These are phyloP conservation scores for Fusarium sp. DNA, from an alignment of 2,329 filamentous ascomycete genomes.

Conservation along the genomic window DNA sequence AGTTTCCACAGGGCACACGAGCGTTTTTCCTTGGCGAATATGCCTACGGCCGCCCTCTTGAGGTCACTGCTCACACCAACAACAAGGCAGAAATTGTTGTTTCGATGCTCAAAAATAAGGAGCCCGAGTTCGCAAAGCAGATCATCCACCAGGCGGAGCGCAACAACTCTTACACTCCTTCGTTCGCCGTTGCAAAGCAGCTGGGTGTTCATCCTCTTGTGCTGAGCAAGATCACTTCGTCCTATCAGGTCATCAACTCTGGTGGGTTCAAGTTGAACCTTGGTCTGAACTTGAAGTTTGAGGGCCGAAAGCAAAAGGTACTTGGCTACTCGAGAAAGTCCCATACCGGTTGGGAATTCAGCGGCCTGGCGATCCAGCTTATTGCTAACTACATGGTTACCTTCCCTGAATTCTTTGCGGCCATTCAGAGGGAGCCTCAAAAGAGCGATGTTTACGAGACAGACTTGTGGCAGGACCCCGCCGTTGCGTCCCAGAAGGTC, in stretches of 20 bases:
- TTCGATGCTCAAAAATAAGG: constrained; percentile 76
- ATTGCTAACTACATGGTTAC: constrained; percentile 90
- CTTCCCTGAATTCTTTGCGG: constrained; percentile 95
- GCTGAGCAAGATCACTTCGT: constrained; percentile 95
- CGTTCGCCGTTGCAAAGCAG: constrained; percentile 87
- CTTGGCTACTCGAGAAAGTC: constrained; percentile 93
- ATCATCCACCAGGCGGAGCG: constrained; percentile 79
- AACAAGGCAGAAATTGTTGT: constrained; percentile 85
- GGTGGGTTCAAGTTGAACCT: constrained; percentile 88
- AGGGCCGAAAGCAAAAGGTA: constrained; percentile 94
- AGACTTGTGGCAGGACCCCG: constrained; percentile 83
- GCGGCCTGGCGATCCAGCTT: constrained; percentile 81
- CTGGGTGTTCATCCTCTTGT: constrained; percentile 86
- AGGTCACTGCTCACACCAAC: constrained; percentile 78
- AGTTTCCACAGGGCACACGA: constrained; percentile 84
- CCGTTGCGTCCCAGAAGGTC: constrained; percentile 80
- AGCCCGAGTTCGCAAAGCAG: constrained; percentile 82
- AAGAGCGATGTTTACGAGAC: constrained; percentile 86
- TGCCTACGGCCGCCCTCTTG: constrained; percentile 90
- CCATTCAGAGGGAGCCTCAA: constrained; percentile 85
- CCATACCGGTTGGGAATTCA: constrained; percentile 94
- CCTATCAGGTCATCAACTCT: constrained; percentile 83
- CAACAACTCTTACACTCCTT: constrained; percentile 82
- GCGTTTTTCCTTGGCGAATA: constrained; percentile 96
- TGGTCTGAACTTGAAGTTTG: constrained; percentile 96